Evolutionary conservation across 2,329 filamentous ascomycete genomes (phyloP), one percentile per base, ranked within the genome.

Genomic region (Fusarium xylarioides): DNA sequence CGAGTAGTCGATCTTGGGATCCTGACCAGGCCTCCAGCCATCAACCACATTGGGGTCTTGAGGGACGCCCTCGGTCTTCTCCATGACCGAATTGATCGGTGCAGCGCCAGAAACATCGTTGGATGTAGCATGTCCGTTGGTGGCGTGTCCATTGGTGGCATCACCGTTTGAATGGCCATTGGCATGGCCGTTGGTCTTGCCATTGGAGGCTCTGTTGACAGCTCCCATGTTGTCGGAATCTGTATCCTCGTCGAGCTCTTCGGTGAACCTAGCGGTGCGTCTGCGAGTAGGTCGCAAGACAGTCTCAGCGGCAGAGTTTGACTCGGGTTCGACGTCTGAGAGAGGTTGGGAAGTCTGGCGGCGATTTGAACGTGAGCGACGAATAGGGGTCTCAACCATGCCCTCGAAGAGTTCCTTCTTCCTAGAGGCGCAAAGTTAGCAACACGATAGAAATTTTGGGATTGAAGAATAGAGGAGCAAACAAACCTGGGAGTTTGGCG

Each of bases 1-100:
- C 4, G 89, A 91, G 78, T 87, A 85, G 82, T 92, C 91, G 64
- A 92, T 75, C 81, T 87, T 91, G 77, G 87, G 88, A 76, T 92
- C 89, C 76, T 86, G 85, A 50, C 88, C 89, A 28, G 87, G 86
- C 73, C 80, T 84, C 88, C 89, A 91, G 62, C 90, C 89, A 75
- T 91, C 90, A 30, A 84, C 71, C 23, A 81, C 70, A 30, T 76
- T 66, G 26, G 71, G 56, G 50, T 76, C 71, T 12, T 69, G 68
- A 34, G 72, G 49, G 26, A 70, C 67, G 50, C 76, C 68, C 35
- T 74, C 66, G 15, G 65, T 68, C 68, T 74, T 74, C n/a, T 72
- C 71, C 12, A 74, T 46, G 50, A 69, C 52, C 8, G 55, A 26
- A 23, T 74, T 66, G 30, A 63, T 32, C 23, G 69, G 65, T 30